These are phyloP conservation scores for Alloascoidea hylecoeti DNA, from an alignment of 805 yeast species.

Conservation along the genomic window DNA sequence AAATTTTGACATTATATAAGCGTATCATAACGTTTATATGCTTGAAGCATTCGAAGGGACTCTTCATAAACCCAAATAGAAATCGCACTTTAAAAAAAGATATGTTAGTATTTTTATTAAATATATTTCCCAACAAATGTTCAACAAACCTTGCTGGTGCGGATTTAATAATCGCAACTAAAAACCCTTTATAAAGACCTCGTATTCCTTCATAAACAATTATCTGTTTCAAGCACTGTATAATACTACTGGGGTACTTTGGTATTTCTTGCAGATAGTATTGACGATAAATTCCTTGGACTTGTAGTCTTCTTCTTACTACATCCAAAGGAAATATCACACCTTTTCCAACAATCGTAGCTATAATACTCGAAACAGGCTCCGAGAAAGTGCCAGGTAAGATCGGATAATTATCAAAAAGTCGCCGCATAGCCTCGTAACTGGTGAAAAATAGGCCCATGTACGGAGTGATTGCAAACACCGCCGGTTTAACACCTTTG, in stretches of 20 bases:
- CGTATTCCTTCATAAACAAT: conserved; percentile 39
- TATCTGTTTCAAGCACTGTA: conserved; percentile 22
- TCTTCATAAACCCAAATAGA: conserved; percentile 53
- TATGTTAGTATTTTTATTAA: neutral
- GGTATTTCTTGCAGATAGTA: conserved; percentile 6
- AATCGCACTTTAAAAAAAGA: conserved; percentile 26
- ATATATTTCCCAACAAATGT: neutral
- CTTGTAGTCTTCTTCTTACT: conserved; percentile 63
- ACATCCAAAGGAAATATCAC: conserved; percentile 80
- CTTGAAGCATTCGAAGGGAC: conserved; percentile 12
- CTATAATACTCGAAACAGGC: conserved; percentile 53
- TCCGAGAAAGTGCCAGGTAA: conserved; percentile 18
- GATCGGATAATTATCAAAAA: conserved; percentile 10
- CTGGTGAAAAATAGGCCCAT: conserved; percentile 67
- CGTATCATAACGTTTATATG: no score
- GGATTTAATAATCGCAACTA: conserved; percentile 57
- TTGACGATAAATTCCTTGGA: conserved; percentile 19
- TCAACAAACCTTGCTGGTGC: conserved; percentile 68
- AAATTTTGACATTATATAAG: no score
- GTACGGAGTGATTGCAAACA: conserved; percentile 51
- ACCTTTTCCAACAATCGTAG: conserved; percentile 66
- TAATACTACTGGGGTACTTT: conserved; percentile 11
- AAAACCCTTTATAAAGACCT: conserved; percentile 66
- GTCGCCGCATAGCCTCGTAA: conserved; percentile 35
- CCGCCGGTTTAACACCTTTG: conserved; percentile 31